Conservation (phyloP, 768 basidiomycete species). For the Mycena belliarum region DNA sequence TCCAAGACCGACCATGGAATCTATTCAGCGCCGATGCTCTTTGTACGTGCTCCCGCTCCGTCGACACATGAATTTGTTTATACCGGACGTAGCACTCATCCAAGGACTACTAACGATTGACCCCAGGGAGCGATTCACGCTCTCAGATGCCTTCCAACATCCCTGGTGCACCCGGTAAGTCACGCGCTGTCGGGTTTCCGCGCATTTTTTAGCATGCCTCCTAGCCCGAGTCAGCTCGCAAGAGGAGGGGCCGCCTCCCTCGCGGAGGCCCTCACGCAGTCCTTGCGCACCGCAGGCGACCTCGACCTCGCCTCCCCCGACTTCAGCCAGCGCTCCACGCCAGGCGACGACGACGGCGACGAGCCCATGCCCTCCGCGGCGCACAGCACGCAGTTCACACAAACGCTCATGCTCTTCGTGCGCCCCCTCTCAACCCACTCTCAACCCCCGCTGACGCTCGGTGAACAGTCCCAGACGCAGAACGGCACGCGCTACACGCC, state of each 20-base stretch:
- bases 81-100: conserved; percentile 61
- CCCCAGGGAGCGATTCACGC: conserved; percentile 64
- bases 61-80: neutral
- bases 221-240: conserved; percentile 76
- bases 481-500: conserved; percentile 71
- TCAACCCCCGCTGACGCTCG: neutral
- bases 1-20: conserved; percentile 79
- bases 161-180: conserved; percentile 80
- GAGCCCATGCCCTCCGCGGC: conserved; percentile 64
- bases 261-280: conserved; percentile 70
- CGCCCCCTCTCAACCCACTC: conserved; percentile 27
- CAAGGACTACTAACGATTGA: conserved; percentile 72
- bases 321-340: conserved; percentile 37
- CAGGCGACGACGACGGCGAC: conserved; percentile 56
- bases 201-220: too few relatives aligned
- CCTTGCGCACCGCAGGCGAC: conserved; percentile 64
- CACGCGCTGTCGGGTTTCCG: too few relatives aligned
- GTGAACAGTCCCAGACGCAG: conserved; percentile 77
- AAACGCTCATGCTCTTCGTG: conserved; percentile 80
- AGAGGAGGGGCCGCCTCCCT: conserved; percentile 50
- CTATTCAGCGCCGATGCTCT: conserved; percentile 56
- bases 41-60: conserved; percentile 46
- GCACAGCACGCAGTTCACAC: conserved; percentile 73
- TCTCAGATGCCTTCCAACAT: conserved; percentile 52
- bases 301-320: conserved; percentile 69